These are phyloP conservation scores for Talaromyces marneffei DNA, from an alignment of 2,329 filamentous ascomycete genomes.

Conservation along the genomic window DNA sequence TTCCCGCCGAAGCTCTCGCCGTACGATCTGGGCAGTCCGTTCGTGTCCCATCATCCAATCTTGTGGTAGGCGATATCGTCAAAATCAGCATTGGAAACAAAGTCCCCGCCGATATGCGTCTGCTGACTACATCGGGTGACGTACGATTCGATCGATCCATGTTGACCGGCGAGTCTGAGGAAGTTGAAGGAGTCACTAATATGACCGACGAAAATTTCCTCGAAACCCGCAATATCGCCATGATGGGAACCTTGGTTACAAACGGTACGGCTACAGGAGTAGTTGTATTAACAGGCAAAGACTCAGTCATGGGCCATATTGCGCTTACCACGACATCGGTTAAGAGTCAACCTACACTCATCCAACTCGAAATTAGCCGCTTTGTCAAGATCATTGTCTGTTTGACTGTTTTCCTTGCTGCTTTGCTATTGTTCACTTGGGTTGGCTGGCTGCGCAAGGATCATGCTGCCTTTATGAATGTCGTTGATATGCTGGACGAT, in stretches of 20 bases:
- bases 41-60: conserved; percentile 51
- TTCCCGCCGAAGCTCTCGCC: conserved; percentile 65
- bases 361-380: conserved; percentile 66
- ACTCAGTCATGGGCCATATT: conserved; percentile 70
- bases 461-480: conserved; percentile 65
- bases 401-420: conserved; percentile 62
- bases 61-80: conserved; percentile 70
- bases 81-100: conserved; percentile 67
- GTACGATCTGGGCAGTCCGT: conserved; percentile 56
- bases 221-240: conserved; percentile 68
- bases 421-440: conserved; percentile 48
- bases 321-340: conserved; percentile 67
- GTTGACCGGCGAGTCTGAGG: conserved; percentile 65
- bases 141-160: conserved; percentile 69
- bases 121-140: conserved; percentile 64
- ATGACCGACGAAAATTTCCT: conserved; percentile 68
- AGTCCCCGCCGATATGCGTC: conserved; percentile 67
- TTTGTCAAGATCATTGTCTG: conserved; percentile 66
- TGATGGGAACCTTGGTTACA: conserved; percentile 72
- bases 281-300: conserved; percentile 65
- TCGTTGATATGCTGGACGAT: conserved; percentile 64
- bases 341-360: conserved; percentile 61
- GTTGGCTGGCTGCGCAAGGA: conserved; percentile 60
- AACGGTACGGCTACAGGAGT: conserved; percentile 63
- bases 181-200: conserved; percentile 59